Evolutionary conservation across 495 filamentous ascomycete species (phyloP), one percentile per base, ranked within the genome.

Genomic region (Ascobolus immersus): DNA sequence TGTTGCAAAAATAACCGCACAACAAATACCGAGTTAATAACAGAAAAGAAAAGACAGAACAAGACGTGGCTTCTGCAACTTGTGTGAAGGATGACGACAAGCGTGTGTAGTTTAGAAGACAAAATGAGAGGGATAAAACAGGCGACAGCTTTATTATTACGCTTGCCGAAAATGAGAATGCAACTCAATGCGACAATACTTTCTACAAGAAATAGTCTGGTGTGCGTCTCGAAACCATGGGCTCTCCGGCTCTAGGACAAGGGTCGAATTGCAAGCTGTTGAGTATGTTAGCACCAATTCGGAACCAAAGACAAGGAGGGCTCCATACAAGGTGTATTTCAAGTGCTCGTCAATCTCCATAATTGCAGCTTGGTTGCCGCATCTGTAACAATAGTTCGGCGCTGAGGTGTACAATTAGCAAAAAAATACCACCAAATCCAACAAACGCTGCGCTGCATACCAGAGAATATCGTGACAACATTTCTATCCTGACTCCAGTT

Each of bases 271-370:
- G 86, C 62, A 96, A 61, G 73, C 86, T 96, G 44, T 14, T 28
- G 19, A n/a, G n/a, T 14, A 18, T 17, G 37, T 40, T 26, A 53
- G 48, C 32, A 37, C 13, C 15, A 14, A 28, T 1, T 5, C 25
- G 7, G 32, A 26, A 33, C 12, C 10, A 19, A 20, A 12, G 4
- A 17, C 17, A 17, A 11, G 21, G 15, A 13, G 11, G 34, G 10
- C n/a, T 20, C 73, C 80, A 57, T 67, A 96, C 86, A 96, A 96
- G 47, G 86, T 96, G 54, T 94, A 96, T 62, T 96, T 94, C 55
- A 96, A 58, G 56, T 96, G 81, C 57, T 96, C 86, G 40, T 96
- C 86, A 55, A 96, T 96, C 55, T 96, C 86, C 86, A 96, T 96
- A 54, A 96, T 96, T 7, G 86, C 86, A 32, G 86, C 86, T 57